Evolutionary conservation across 2,329 filamentous ascomycete genomes (phyloP).

Genomic region (Xylariomycetidae sp.): DNA sequence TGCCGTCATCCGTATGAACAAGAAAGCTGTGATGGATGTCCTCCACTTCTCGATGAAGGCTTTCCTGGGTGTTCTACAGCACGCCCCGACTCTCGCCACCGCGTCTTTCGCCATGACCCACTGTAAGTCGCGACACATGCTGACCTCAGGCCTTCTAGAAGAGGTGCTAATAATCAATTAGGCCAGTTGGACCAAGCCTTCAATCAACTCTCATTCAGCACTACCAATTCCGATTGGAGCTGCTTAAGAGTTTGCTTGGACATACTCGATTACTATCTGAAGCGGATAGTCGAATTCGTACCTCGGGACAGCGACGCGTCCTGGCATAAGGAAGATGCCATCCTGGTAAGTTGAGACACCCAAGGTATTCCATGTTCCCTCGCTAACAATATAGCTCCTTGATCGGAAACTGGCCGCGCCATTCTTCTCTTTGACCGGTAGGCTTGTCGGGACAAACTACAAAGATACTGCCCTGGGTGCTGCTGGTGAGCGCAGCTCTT

Average conservation of each 20-base stretch:
- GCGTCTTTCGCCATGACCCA: conserved; percentile 45
- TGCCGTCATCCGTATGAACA: conserved; percentile 46
- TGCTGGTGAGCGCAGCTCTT: conserved; percentile 23
- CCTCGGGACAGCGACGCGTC: conserved; percentile 23
- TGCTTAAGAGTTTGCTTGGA: conserved; percentile 39
- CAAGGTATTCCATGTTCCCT: neutral
- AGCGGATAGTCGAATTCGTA: conserved; percentile 32
- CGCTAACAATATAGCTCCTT: conserved; percentile 29
- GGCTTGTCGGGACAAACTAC: conserved; percentile 27
- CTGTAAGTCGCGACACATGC: conserved; percentile 24
- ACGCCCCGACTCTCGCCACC: conserved; percentile 38
- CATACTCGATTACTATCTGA: conserved; percentile 44
- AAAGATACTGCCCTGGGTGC: conserved; percentile 15
- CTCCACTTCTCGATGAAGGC: conserved; percentile 41
- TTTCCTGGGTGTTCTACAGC: conserved; percentile 45
- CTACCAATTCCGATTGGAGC: conserved; percentile 41
- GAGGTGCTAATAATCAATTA: conserved; percentile 14
- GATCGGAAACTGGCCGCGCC: conserved; percentile 41
- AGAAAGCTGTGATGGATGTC: conserved; percentile 46
- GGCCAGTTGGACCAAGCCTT: conserved; percentile 47
- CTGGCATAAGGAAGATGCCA: conserved; percentile 42
- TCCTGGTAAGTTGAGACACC: conserved; percentile 26
- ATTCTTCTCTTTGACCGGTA: conserved; percentile 43
- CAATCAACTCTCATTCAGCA: conserved; percentile 37
- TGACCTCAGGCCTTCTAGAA: neutral